Percentiles rank a stretch among this genome's conserved stretches.
Evolutionary conservation across 2,329 filamentous ascomycete genomes (phyloP).

Genomic region (Botrytis fragariae): DNA sequence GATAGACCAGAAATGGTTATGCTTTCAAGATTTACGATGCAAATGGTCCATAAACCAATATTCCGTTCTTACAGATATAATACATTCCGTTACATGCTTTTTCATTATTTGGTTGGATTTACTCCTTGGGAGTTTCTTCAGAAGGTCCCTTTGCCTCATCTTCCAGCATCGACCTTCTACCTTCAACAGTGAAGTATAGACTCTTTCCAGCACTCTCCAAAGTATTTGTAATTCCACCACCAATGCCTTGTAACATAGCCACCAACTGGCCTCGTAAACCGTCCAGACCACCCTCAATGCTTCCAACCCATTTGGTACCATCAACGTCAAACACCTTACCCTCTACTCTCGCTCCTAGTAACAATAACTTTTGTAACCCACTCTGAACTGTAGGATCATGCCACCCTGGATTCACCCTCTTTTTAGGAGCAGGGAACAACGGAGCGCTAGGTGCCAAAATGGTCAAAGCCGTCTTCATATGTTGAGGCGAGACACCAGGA

Average conservation of each 20-base stretch:
- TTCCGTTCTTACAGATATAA: conserved; percentile 32
- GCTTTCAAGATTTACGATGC: conserved; percentile 22
- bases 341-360: conserved; percentile 85
- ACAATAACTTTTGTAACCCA: conserved; percentile 80
- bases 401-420: conserved; percentile 75
- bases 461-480: conserved; percentile 77
- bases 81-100: conserved; percentile 27
- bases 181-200: conserved; percentile 85
- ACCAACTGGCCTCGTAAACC: conserved; percentile 81
- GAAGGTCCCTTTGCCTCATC: conserved; percentile 51
- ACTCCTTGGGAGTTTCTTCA: conserved; percentile 21
- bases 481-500: conserved; percentile 76
- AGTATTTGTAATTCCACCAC: conserved; percentile 71
- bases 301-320: conserved; percentile 62
- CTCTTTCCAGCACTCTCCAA: conserved; percentile 78
- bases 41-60: conserved; percentile 19
- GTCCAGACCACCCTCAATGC: conserved; percentile 78
- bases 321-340: conserved; percentile 50
- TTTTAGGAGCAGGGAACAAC: conserved; percentile 73
- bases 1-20: conserved; percentile 16
- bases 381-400: conserved; percentile 76
- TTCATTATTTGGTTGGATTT: conserved; percentile 26
- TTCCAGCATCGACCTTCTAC: conserved; percentile 76
- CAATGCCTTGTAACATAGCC: conserved; percentile 73
- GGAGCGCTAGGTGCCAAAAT: conserved; percentile 71